phyloP scores from a whole-genome alignment of 202 grass and related monocot genomes.

The Dendrocalamus latiflorus region DNA sequence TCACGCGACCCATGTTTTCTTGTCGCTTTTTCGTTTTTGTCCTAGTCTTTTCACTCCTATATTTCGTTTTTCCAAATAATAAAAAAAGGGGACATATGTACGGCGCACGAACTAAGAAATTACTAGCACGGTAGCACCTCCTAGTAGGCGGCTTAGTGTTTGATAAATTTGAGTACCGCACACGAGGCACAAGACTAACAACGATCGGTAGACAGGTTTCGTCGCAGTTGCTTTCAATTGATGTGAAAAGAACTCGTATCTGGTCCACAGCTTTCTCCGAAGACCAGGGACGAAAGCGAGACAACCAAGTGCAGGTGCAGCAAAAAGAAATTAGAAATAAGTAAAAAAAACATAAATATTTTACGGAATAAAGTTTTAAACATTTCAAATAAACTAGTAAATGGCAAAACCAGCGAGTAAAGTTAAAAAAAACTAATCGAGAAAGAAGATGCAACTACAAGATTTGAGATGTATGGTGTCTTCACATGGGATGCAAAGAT shows the following conservation, averaged over 20 bases:
- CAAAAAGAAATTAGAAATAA: too few relatives aligned
- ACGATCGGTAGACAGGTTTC: not conserved
- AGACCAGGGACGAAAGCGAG: not conserved
- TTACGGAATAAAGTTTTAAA: not conserved
- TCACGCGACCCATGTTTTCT: not conserved
- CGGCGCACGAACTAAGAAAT: not conserved
- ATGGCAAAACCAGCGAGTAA: not conserved
- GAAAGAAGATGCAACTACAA: not conserved
- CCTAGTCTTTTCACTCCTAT: not conserved
- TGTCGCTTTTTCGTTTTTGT: not conserved
- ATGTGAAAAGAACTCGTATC: not conserved
- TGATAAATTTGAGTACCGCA: not conserved
- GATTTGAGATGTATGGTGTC: not conserved
- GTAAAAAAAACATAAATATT: not conserved
- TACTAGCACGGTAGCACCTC: too few relatives aligned
- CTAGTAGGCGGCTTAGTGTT: not conserved
- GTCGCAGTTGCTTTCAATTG: conserved; percentile 17
- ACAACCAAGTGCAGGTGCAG: not conserved
- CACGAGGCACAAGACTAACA: not conserved
- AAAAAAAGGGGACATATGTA: not conserved
- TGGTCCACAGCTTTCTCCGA: conserved; percentile 23
- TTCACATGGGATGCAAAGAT: not conserved
- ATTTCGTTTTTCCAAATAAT: not conserved
- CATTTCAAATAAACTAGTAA: not conserved
- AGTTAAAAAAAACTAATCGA: not conserved